Evolutionary conservation across 1,284 basidiomycete genomes (phyloP).

Genomic region (Singerocomus inundabilis): DNA sequence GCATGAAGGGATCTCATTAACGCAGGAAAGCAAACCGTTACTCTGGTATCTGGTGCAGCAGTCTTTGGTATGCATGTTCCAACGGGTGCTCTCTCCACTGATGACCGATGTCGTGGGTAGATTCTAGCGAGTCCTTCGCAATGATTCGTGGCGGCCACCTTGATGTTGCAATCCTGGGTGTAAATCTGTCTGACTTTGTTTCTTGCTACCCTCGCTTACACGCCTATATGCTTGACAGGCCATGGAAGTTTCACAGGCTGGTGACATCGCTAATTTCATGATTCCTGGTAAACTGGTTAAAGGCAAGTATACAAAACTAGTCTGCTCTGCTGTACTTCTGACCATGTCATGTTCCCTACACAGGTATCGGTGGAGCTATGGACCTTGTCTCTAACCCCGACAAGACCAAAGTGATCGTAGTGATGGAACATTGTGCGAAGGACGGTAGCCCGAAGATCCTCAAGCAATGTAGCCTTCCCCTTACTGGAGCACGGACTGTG

Average conservation of each 20-base stretch:
- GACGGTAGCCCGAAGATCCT: slow-evolving; percentile 88
- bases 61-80: slow-evolving; percentile 68
- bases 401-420: slow-evolving; percentile 83
- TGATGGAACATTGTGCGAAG: slow-evolving; percentile 90
- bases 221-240: slow-evolving; percentile 48
- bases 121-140: slow-evolving; percentile 89
- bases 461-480: slow-evolving; percentile 76
- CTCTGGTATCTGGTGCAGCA: slow-evolving; percentile 88
- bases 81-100: neutral
- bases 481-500: slow-evolving; percentile 85
- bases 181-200: slow-evolving; percentile 34
- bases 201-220: neutral
- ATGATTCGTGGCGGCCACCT: slow-evolving; percentile 98
- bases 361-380: slow-evolving; percentile 94
- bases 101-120: slow-evolving; percentile 25
- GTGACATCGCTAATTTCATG: slow-evolving; percentile 98
- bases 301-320: slow-evolving; percentile 42
- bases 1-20: slow-evolving; percentile 80
- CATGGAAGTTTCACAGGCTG: slow-evolving; percentile 91
- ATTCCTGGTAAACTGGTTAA: slow-evolving; percentile 91
- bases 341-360: neutral
- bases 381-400: slow-evolving; percentile 93
- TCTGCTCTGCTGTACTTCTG: slow-evolving; percentile 3
- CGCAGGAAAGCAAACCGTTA: slow-evolving; percentile 95
- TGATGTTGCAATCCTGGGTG: slow-evolving; percentile 86